A percentile compares a stretch with the other conserved stretches of the same genome.
These are phyloP conservation scores for Pyrrhoderma lamaoense DNA, from an alignment of 1,284 basidiomycete genomes.

Conservation along the genomic window DNA sequence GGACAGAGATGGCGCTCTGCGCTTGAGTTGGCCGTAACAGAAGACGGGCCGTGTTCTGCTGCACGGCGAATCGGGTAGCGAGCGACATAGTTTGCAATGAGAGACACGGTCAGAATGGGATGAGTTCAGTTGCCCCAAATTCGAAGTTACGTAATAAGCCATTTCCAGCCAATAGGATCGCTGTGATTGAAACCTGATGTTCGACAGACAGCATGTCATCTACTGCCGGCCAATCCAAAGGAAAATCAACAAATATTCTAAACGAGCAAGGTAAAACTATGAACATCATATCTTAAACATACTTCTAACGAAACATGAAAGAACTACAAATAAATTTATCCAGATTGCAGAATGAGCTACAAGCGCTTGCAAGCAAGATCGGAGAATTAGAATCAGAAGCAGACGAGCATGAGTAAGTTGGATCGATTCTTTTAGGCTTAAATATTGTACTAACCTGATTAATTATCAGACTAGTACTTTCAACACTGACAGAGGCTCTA, in stretches of 20 bases:
- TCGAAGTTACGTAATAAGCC: slow-evolving; percentile 10
- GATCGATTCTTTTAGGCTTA: slow-evolving; percentile 1
- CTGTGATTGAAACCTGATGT: background rate
- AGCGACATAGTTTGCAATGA: slow-evolving; percentile 16
- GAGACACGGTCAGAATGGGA: background rate
- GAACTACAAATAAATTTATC: slow-evolving; percentile 74
- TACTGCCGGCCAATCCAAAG: slow-evolving; percentile 32
- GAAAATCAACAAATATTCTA: slow-evolving; percentile 39
- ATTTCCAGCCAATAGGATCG: background rate
- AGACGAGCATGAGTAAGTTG: slow-evolving; percentile 76
- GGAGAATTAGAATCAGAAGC: slow-evolving; percentile 90
- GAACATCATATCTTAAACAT: slow-evolving; percentile 25
- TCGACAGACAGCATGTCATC: slow-evolving; percentile 27
- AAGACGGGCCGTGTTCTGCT: slow-evolving; percentile 10
- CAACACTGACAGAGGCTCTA: slow-evolving; percentile 76
- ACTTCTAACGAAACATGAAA: slow-evolving; percentile 39
- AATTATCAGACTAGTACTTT: slow-evolving; percentile 71
- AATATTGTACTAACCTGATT: slow-evolving; percentile 15
- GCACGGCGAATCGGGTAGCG: slow-evolving; percentile 13
- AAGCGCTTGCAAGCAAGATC: slow-evolving; percentile 83
- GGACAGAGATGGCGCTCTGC: slow-evolving; percentile 6
- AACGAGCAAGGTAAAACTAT: slow-evolving; percentile 62
- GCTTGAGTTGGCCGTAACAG: slow-evolving; percentile 6
- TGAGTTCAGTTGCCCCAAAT: slow-evolving; percentile 3
- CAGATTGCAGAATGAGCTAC: slow-evolving; percentile 76